Conservation (phyloP, 441 rosid species). For the Populus trichocarpa region DNA sequence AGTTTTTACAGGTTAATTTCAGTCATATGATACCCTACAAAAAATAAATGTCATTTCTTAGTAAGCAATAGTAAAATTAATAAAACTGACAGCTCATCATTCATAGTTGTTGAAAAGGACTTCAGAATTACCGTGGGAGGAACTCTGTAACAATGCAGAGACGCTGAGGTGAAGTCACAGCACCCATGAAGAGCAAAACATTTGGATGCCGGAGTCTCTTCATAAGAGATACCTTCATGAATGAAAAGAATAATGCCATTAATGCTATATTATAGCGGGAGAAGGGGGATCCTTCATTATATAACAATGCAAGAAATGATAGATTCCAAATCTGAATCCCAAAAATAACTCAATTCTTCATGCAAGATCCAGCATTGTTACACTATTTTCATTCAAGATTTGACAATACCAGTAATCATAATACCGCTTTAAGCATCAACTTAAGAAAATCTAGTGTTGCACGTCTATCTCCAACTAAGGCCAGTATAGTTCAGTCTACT, state of each 20-base stretch:
- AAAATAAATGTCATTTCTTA: neutral
- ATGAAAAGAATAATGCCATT: conserved; percentile 10
- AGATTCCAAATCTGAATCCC: neutral
- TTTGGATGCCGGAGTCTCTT: conserved; percentile 94
- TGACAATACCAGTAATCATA: neutral
- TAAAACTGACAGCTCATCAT: neutral
- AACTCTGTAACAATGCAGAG: conserved; percentile 96
- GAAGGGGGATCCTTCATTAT: neutral
- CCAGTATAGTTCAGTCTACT: too few relatives aligned
- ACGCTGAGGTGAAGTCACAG: conserved; percentile 79
- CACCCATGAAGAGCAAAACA: conserved; percentile 94
- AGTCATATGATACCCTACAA: conserved; percentile 7
- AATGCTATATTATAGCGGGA: conserved; percentile 1
- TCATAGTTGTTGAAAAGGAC: conserved; percentile 6
- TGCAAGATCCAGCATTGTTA: neutral
- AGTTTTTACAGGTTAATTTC: conserved; percentile 1
- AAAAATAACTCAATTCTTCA: neutral
- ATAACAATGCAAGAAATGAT: neutral
- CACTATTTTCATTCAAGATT: neutral
- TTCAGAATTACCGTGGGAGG: conserved; percentile 74
- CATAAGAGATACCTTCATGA: conserved; percentile 74
- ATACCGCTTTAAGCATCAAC: neutral
- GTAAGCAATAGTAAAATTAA: neutral
- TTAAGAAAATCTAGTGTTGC: neutral
- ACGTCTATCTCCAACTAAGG: neutral